phyloP scores from a whole-genome alignment of 805 yeast species.

The Candida xyloterini region DNA sequence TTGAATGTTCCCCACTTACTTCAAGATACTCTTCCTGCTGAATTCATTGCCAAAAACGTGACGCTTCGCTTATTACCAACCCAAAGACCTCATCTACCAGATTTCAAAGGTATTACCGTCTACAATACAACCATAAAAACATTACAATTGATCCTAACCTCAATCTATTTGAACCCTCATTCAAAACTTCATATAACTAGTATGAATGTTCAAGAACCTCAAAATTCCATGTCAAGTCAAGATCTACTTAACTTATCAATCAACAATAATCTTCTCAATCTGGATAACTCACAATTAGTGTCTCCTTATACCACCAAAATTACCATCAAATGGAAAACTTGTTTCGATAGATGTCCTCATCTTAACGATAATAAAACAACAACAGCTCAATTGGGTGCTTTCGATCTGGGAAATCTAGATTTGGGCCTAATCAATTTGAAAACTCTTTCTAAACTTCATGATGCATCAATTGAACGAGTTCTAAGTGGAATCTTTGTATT shows the following conservation, averaged over 20 bases:
- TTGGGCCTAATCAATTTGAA: conserved; percentile 15
- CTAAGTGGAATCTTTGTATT: conserved; percentile 59
- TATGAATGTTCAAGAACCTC: conserved; percentile 33
- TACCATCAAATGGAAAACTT: conserved; percentile 55
- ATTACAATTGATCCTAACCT: conserved; percentile 50
- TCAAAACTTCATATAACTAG: conserved; percentile 52
- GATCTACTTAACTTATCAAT: conserved; percentile 29
- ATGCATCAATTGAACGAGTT: conserved; percentile 35
- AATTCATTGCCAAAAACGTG: conserved; percentile 44
- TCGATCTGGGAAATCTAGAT: conserved; percentile 21
- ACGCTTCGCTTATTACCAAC: conserved; percentile 56
- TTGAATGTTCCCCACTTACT: conserved; percentile 50
- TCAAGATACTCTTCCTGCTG: conserved; percentile 41
- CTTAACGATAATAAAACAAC: conserved; percentile 30
- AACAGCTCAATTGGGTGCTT: conserved; percentile 28
- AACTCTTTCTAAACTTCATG: conserved; percentile 4
- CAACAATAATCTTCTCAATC: conserved; percentile 21
- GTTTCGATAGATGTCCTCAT: conserved; percentile 51
- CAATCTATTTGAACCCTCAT: conserved; percentile 51
- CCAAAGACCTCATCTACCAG: conserved; percentile 52
- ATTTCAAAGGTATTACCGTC: conserved; percentile 50
- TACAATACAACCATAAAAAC: conserved; percentile 58
- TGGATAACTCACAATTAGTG: conserved; percentile 15
- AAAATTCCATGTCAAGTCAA: conserved; percentile 22
- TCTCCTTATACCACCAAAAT: conserved; percentile 47